Base-by-base conservation (phyloP, 2,329 filamentous ascomycete species). In the Sclerotinia glacialis region DNA sequence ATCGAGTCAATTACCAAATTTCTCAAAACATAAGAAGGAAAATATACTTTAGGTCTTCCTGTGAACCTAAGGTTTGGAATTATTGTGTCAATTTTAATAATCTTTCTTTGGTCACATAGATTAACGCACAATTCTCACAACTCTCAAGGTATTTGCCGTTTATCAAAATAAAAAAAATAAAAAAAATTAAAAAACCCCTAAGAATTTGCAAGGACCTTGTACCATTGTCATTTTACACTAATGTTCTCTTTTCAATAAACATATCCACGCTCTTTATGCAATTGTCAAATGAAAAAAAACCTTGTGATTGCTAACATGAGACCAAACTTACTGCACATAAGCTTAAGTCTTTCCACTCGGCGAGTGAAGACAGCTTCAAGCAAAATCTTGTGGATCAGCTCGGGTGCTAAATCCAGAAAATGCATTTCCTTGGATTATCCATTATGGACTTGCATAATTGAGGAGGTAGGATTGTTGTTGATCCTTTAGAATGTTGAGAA, bases 271-370 rank as follows among this genome's bases (percentile, higher is more conserved):
- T 53, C 47, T 53, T 34, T 16, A 47, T 28, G 2, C 12, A 9
- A 28, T 4, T 37, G 5, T 40, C 12, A 50, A 50, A 14, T 18
- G 1, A 28, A 40, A 3, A 3, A 14, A 42, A 16, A 5, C 2
- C n/a, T n/a, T 31, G 16, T 2, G 21, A 5, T 8, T 5, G 5
- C 2, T 14, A 1, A 28, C 0, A 21, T 1, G 11, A 28, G 1
- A 7, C 18, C 7, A 63, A 28, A 31, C 47, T 31, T 23, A 54
- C 60, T 63, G 49, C 18, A 54, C 16, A 63, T 23, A n/a, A 31
- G 23, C n/a, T n/a, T 44, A 7, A 63, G 28, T 40, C 6, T 55
- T 12, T 3, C 0, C 6, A 63, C 2, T 9, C 7, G 18, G 8
- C 37, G 49, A 42, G 3, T 31, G 16, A 40, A 6, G 18, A 53